Conservation (phyloP, 345 rosid species). For the Bretschneidera sinensis region DNA sequence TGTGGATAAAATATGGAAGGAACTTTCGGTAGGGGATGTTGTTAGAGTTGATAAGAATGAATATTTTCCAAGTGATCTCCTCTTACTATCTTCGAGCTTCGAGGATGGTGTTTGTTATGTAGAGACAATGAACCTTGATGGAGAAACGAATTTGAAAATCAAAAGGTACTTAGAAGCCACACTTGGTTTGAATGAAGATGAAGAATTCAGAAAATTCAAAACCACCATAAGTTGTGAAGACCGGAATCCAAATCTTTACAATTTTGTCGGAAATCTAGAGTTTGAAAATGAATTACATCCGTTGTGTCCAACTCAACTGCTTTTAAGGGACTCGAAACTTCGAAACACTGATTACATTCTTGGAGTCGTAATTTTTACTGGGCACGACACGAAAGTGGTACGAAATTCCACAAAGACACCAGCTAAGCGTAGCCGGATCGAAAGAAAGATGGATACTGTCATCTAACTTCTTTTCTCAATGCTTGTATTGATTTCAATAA, state of each 20-base stretch:
- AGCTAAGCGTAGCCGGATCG: constrained; percentile 64
- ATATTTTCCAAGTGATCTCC: constrained; percentile 64
- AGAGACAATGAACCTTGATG: constrained; percentile 83
- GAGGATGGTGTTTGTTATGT: constrained; percentile 82
- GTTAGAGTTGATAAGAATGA: constrained; percentile 56
- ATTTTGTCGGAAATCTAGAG: constrained; percentile 63
- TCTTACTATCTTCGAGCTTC: constrained; percentile 62
- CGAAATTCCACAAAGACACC: constrained; percentile 65
- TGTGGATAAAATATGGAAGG: constrained; percentile 44
- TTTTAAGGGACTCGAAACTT: constrained; percentile 74
- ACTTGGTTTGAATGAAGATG: constrained; percentile 41
- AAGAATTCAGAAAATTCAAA: constrained; percentile 31
- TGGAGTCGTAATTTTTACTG: constrained; percentile 65
- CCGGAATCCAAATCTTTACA: constrained; percentile 68
- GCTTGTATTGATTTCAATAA: constrained; percentile 47
- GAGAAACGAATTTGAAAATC: constrained; percentile 68
- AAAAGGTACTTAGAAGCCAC: constrained; percentile 63
- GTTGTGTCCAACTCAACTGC: constrained; percentile 49
- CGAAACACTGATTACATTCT: constrained; percentile 56
- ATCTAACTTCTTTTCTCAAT: constrained; percentile 58
- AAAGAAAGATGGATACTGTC: constrained; percentile 61
- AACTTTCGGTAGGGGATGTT: constrained; percentile 56
- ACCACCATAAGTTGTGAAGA: constrained; percentile 55
- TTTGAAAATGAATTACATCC: constrained; percentile 42
- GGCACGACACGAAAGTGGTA: constrained; percentile 62